Evolutionary conservation across 805 yeast genomes (phyloP).

Genomic region (Yamadazyma ubonensis): DNA sequence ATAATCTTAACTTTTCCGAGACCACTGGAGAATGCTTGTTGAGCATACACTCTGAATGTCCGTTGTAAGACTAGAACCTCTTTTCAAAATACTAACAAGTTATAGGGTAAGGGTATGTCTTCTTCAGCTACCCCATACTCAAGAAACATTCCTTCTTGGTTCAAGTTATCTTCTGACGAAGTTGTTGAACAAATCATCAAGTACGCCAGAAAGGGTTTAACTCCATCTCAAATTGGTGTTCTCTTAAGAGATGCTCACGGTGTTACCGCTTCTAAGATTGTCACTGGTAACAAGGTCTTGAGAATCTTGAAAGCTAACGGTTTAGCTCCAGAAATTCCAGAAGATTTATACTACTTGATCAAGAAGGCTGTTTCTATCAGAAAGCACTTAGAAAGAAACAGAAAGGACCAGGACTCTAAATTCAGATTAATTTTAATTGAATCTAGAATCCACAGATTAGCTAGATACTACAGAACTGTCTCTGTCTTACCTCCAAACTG

Average conservation of each 20-base stretch:
- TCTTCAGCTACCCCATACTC: constrained; percentile 99
- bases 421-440: constrained; percentile 99
- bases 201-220: constrained; percentile 99
- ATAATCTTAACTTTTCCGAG: constrained; percentile 1
- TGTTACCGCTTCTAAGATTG: constrained; percentile 94
- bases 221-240: constrained; percentile 99
- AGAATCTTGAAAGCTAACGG: constrained; percentile 99
- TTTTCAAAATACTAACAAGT: constrained; percentile 13
- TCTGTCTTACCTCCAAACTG: constrained; percentile 99
- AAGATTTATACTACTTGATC: constrained; percentile 97
- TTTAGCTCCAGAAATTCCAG: constrained; percentile 99
- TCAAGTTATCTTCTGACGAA: constrained; percentile 92
- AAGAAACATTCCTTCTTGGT: constrained; percentile 99
- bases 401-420: constrained; percentile 99
- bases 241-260: constrained; percentile 99
- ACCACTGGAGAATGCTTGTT: no score
- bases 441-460: constrained; percentile 99
- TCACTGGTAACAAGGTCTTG: constrained; percentile 98
- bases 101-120: constrained; percentile 97
- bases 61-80: constrained; percentile 1
- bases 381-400: constrained; percentile 99
- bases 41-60: no score
- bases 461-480: constrained; percentile 99
- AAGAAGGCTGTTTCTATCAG: constrained; percentile 99
- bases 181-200: constrained; percentile 98